Evolutionary conservation across 1,139 yeast genomes (phyloP), one percentile per base, ranked within the genome.

Genomic region (Suhomyces guaymorum): DNA sequence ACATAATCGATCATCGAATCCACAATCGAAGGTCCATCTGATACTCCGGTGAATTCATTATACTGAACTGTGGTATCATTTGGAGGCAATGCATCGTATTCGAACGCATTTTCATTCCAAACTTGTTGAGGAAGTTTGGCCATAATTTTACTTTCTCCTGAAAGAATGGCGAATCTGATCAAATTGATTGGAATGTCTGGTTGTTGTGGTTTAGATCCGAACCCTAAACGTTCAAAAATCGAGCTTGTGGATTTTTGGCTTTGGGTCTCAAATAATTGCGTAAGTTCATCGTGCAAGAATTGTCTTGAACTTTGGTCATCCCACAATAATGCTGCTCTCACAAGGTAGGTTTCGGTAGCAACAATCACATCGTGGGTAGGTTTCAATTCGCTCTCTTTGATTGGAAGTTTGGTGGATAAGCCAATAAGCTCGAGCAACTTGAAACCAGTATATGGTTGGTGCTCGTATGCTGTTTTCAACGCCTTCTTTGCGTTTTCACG

Each of bases 31-130:
- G 37, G 32, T 35, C 24, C 46, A 8, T 30, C 43, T 23, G 47
- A 39, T 2, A 58, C 41, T 0, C 70, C 72, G 1, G 57, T 45
- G 28, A 42, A 49, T 6, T 54, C 68, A 30, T 60, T 54, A 39
- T 65, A 64, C 3, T 47, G 53, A 7, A 50, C 49, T 7, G 54
- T 47, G 2, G 44, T 38, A 37, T 60, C 65, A 16, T 50, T 55
- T 9, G 90, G 89, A 1, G 92, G 90, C 14, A 83, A 56, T 2
- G 81, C 74, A 55, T 84, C 94, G 52, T 75, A 84, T 47, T 84
- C 94, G 48, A 67, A 77, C 11, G 79, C 67, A 38, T 81, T 84
- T 41, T 79, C 69, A 2, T 72, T 68, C 84, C 88, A 84, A n/a
- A 82, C 66, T 2, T 60, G 50, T 26, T 68, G 54, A 0, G 94